Conservation (phyloP, 2,329 filamentous ascomycete genomes). For the Botrytis tulipae region DNA sequence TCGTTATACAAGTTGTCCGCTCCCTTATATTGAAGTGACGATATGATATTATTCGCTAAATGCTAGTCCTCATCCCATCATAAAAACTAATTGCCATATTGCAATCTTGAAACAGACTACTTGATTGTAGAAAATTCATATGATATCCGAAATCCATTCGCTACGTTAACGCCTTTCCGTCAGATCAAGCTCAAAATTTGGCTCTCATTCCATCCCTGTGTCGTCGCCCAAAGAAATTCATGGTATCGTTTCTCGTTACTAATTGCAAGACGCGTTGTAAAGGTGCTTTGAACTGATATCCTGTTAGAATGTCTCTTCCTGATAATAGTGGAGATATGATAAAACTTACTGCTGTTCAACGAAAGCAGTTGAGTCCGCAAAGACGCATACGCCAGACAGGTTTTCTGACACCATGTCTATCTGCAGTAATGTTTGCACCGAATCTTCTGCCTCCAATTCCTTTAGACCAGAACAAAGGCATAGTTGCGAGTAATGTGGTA, state of each 20-base stretch:
- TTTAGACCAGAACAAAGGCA: conserved; percentile 14
- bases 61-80: neutral
- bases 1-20: neutral
- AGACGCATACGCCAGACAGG: conserved; percentile 13
- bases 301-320: neutral
- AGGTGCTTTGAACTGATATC: neutral
- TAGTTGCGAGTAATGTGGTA: neutral
- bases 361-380: conserved; percentile 14
- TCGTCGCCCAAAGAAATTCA: neutral
- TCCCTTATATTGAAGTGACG: neutral
- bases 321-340: neutral
- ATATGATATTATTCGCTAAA: neutral
- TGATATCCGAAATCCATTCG: neutral
- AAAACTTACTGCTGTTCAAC: conserved; percentile 1
- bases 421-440: conserved; percentile 14
- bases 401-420: conserved; percentile 13
- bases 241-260: neutral
- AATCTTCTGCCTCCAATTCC: conserved; percentile 12
- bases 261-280: neutral
- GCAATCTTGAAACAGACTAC: neutral
- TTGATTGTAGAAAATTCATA: neutral
- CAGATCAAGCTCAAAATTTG: neutral
- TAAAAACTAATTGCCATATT: neutral
- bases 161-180: neutral
- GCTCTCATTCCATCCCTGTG: neutral